Conservation (phyloP, 805 yeast genomes). For the Ogataea chonburiensis region DNA sequence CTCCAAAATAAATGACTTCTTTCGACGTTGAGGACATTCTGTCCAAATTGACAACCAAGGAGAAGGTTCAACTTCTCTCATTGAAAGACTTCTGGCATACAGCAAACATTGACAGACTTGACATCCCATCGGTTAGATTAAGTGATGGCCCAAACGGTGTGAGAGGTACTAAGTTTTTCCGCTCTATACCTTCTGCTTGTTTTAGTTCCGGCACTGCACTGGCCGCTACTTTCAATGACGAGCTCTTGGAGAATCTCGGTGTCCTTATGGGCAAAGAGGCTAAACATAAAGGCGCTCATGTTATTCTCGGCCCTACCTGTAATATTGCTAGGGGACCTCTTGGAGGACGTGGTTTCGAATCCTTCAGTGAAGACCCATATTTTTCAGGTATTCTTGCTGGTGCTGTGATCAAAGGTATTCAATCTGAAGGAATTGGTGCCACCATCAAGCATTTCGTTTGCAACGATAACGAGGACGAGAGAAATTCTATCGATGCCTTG, state of each 20-base stretch:
- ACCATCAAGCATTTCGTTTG: slow-evolving; percentile 64
- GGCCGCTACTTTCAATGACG: slow-evolving; percentile 45
- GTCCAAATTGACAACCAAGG: slow-evolving; percentile 28
- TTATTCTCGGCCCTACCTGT: slow-evolving; percentile 37
- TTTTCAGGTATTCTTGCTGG: slow-evolving; percentile 48
- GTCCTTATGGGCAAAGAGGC: slow-evolving; percentile 46
- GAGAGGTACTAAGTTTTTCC: slow-evolving; percentile 44
- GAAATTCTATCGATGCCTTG: slow-evolving; percentile 47
- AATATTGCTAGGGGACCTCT: slow-evolving; percentile 46
- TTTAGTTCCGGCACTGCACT: slow-evolving; percentile 49
- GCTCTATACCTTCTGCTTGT: slow-evolving; percentile 44
- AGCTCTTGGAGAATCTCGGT: slow-evolving; percentile 40
- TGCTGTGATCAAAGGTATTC: slow-evolving; percentile 55
- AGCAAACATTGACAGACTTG: slow-evolving; percentile 32
- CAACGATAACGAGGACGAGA: slow-evolving; percentile 60
- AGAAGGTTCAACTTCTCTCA: slow-evolving; percentile 34
- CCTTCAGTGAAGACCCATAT: slow-evolving; percentile 25
- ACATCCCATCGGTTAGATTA: slow-evolving; percentile 37
- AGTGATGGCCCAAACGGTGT: slow-evolving; percentile 51
- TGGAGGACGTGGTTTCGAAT: slow-evolving; percentile 36
- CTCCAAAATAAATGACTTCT: slow-evolving; percentile 5
- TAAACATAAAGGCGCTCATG: slow-evolving; percentile 43
- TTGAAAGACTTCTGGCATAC: slow-evolving; percentile 45
- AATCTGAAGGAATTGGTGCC: slow-evolving; percentile 50
- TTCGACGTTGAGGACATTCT: slow-evolving; percentile 25